These are phyloP conservation scores for Fusarium compactum DNA, from an alignment of 2,329 filamentous ascomycete genomes.

Conservation along the genomic window DNA sequence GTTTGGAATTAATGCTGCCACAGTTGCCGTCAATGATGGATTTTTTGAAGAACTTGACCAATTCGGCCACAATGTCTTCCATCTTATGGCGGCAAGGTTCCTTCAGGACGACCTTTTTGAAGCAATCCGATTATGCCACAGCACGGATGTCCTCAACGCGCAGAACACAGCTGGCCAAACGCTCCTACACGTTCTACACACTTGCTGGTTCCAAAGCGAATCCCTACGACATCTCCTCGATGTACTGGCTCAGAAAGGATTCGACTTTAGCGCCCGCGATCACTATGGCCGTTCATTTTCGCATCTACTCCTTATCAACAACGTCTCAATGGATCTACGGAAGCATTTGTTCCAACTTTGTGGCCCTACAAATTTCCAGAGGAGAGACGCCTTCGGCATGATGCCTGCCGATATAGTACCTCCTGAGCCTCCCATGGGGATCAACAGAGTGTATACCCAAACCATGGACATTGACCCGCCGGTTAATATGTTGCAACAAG, in stretches of 20 bases:
- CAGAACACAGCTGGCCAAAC: conserved; percentile 62
- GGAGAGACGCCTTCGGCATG: conserved; percentile 63
- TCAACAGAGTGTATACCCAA: conserved; percentile 15
- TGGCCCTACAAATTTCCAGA: conserved; percentile 49
- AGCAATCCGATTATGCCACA: conserved; percentile 40
- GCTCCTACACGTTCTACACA: conserved; percentile 60
- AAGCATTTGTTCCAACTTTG: conserved; percentile 45
- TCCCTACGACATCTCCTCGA: conserved; percentile 48
- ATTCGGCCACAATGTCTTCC: conserved; percentile 63
- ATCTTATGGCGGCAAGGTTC: conserved; percentile 58
- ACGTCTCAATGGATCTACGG: conserved; percentile 51
- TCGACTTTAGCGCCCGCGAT: conserved; percentile 57
- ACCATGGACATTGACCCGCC: conserved; percentile 46
- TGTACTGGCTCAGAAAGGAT: conserved; percentile 30
- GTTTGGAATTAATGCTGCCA: conserved; percentile 31
- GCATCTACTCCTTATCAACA: conserved; percentile 56
- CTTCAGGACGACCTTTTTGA: conserved; percentile 47
- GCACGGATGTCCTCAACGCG: conserved; percentile 39
- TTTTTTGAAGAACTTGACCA: conserved; percentile 50
- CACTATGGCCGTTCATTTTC: conserved; percentile 66
- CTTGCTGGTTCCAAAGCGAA: conserved; percentile 50
- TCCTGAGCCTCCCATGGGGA: conserved; percentile 9
- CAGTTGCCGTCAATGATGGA: neutral
- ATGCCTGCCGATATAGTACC: conserved; percentile 36
- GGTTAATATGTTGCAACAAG: neutral